Conservation (phyloP, 169 alveolate species). For the Plasmodium fragile region DNA sequence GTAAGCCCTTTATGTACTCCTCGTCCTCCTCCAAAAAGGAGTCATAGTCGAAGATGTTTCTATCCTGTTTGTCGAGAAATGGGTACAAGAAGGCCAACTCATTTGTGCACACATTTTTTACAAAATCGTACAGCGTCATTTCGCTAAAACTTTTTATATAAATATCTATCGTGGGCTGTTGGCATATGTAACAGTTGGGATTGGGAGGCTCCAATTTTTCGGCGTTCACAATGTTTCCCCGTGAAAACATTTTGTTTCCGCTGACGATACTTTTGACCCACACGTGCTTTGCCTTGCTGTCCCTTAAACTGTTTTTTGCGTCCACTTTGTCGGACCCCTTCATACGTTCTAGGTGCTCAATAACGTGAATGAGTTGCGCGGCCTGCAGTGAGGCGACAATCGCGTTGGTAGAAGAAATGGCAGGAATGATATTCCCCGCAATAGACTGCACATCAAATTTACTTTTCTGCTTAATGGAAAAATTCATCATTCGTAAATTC, state of each 20-base stretch:
- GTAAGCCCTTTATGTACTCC: slow-evolving; percentile 43
- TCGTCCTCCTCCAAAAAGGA: slow-evolving; percentile 50
- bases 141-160: slow-evolving; percentile 71
- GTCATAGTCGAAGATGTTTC: slow-evolving; percentile 73
- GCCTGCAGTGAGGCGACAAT: slow-evolving; percentile 95
- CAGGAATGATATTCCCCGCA: slow-evolving; percentile 98
- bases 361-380: slow-evolving; percentile 86
- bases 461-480: slow-evolving; percentile 86
- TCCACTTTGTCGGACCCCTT: slow-evolving; percentile 5
- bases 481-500: slow-evolving; percentile 93
- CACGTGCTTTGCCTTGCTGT: slow-evolving; percentile 34
- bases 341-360: slow-evolving; percentile 33
- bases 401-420: slow-evolving; percentile 97
- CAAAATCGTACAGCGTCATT: slow-evolving; percentile 76
- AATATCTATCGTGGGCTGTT: slow-evolving; percentile 75
- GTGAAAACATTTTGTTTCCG: slow-evolving; percentile 57
- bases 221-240: slow-evolving; percentile 80
- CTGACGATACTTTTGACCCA: slow-evolving; percentile 59
- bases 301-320: slow-evolving; percentile 8
- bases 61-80: slow-evolving; percentile 56
- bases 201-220: slow-evolving; percentile 77
- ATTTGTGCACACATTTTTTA: slow-evolving; percentile 61
- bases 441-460: slow-evolving; percentile 92
- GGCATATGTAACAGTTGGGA: slow-evolving; percentile 79
- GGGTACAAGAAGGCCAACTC: slow-evolving; percentile 60